phyloP scores from a whole-genome alignment of 2,329 filamentous ascomycete genomes.

The Microcyclospora pomicola region DNA sequence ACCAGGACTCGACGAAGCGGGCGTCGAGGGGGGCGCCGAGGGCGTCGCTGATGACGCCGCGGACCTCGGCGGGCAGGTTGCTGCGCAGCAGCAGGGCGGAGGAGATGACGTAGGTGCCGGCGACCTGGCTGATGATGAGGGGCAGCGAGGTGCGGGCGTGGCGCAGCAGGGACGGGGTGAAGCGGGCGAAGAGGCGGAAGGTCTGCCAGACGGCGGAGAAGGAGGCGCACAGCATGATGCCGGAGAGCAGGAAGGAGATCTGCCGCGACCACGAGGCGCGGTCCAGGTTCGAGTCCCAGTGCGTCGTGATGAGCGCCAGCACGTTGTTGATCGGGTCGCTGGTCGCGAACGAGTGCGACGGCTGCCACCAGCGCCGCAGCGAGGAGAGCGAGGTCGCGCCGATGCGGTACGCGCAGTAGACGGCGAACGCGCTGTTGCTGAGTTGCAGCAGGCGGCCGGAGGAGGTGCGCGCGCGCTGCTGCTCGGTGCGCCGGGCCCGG shows the following conservation, averaged over 20 bases:
- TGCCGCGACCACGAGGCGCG: constrained; percentile 72
- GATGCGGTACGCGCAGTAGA: constrained; percentile 79
- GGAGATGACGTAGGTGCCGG: constrained; percentile 73
- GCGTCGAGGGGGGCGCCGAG: constrained; percentile 63
- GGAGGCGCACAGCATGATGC: constrained; percentile 67
- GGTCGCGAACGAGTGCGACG: constrained; percentile 44
- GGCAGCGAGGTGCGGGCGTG: constrained; percentile 67
- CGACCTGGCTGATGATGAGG: constrained; percentile 65
- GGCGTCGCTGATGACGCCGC: constrained; percentile 63
- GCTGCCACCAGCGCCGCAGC: constrained; percentile 40
- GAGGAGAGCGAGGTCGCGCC: constrained; percentile 56
- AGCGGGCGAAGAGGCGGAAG: constrained; percentile 64
- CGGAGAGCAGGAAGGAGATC: constrained; percentile 71
- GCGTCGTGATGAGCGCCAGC: constrained; percentile 63
- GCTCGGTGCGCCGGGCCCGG: constrained; percentile 47
- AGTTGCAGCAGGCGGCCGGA: constrained; percentile 51
- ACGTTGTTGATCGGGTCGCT: constrained; percentile 76
- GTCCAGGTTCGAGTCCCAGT: constrained; percentile 73
- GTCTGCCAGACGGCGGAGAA: constrained; percentile 78
- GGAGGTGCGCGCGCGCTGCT: constrained; percentile 52
- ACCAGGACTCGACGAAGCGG: constrained; percentile 66
- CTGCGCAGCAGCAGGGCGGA: constrained; percentile 63
- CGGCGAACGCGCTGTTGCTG: constrained; percentile 54
- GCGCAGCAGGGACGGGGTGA: constrained; percentile 56
- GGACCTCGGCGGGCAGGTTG: constrained; percentile 64